Evolutionary conservation across 2,329 filamentous ascomycete species (phyloP), one percentile per base, ranked within the genome.

Genomic region (Cadophora sp.): DNA sequence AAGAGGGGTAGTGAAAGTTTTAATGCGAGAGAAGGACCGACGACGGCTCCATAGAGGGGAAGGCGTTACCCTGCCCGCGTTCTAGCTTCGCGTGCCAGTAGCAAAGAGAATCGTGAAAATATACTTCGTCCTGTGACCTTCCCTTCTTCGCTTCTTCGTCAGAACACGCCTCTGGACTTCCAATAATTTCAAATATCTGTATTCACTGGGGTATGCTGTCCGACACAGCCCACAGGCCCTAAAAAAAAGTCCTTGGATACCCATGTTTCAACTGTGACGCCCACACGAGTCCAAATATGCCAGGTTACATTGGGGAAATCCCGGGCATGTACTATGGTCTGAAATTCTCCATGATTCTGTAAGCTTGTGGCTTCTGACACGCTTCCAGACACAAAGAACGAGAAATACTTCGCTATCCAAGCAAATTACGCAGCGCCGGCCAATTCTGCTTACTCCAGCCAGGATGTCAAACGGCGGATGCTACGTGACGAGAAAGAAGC

Each of bases 381-480:
- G n/a, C 14, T 46, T 40, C 8, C 64, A 88, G 87, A 89, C 69
- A 62, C 78, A 16, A 83, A 83, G 53, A 91, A 87, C 77, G 84
- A 84, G 46, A 90, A 87, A 71, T 92, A 92, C 75, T 92, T 92
- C 79, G 89, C 87, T 73, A 85, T 92, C 61, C 86, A 91, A 75
- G 73, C 80, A 27, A 81, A 80, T 64, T 80, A 83, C 69, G 83
- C 82, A 19, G 86, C 87, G 0, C 83, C 87, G 0, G 71, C 80
- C 1, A 79, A 77, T 8, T 81, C 85, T 0, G 79, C 82, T 19
- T 91, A 89, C 80, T 87, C 88, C 9, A 79, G 82, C n/a, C 81
- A 86, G 56, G 83, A 83, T 7, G 85, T 91, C 66, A 89, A 87
- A 78, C 83, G 82, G 71, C 86, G 86, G 63, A 83, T 83, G 68